Percentiles rank a stretch among this genome's conserved stretches.
phyloP scores from a whole-genome alignment of 208 protist genomes.

The Histomonas meleagridis region DNA sequence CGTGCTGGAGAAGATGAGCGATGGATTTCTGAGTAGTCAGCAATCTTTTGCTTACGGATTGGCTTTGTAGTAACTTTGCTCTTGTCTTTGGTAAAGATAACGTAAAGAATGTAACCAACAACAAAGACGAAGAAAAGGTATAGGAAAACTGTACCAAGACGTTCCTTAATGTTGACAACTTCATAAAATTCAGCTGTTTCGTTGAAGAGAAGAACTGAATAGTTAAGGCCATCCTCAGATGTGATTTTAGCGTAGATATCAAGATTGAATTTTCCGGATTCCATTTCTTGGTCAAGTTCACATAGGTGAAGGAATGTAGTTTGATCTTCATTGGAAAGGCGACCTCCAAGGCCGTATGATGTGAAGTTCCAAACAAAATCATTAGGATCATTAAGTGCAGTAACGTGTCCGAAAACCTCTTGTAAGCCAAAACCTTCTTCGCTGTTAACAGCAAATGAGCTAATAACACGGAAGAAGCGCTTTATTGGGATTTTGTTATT shows the following conservation, averaged over 20 bases:
- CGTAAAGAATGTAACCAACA: neutral
- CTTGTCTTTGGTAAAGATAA: neutral
- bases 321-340: neutral
- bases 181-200: conserved; percentile 13
- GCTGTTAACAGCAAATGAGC: neutral
- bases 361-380: neutral
- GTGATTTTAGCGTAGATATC: neutral
- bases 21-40: neutral
- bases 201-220: neutral
- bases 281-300: neutral
- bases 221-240: neutral
- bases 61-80: neutral
- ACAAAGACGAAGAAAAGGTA: neutral
- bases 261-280: neutral
- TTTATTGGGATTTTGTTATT: neutral
- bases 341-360: neutral
- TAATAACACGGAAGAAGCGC: neutral
- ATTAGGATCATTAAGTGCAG: neutral
- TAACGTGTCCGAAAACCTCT: neutral
- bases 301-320: neutral
- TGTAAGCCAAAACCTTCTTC: neutral
- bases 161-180: neutral
- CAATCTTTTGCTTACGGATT: neutral
- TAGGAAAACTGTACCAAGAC: neutral
- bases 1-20: neutral